Base-by-base conservation (phyloP, 179 eudicot genomes). In the Silene vulgaris region DNA sequence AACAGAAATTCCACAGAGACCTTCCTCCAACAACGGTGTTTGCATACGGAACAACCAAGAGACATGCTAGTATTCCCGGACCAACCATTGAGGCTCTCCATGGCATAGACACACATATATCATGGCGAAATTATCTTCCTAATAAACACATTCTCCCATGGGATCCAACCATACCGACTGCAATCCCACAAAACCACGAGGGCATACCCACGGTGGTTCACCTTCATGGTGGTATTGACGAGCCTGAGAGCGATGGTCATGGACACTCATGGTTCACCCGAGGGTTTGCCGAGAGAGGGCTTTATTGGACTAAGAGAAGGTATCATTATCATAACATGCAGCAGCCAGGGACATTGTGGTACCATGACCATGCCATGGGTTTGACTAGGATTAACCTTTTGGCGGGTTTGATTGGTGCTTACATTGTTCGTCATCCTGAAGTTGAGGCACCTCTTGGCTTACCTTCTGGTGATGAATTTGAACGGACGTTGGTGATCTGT, bases 331-430 rank as follows among this genome's bases (percentile, higher is more conserved):
- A 84, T 69, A 93, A 93, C 5, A 1, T n/a, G 19, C 98, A 93
- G 21, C 98, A 93, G 0, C 93, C 97, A 0, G 98, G 98, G 3
- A 91, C 82, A 11, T 40, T 88, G 37, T 93, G 93, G 93, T 91
- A 93, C 79, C 98, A 93, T 81, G 98, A 93, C 69, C 98, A 93
- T 77, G 94, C 98, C 4, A 90, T 90, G 97, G 98, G 98, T 6
- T 84, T 93, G 78, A 93, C 98, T 20, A 77, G 98, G 65, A 93
- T 87, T 86, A 93, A 93, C 80, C 80, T 93, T 16, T 73, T 93
- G 54, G 97, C 97, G 9, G 98, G 98, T 1, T 71, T 93, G 48
- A 17, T 78, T 48, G 98, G 98, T 16, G 87, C 97, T 67, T 93
- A 91, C 76, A 62, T 93, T n/a, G 66, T 93, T 14, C 91, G 96